Evolutionary conservation across 2,329 filamentous ascomycete species (phyloP).

Genomic region (Lithohypha guttulata): DNA sequence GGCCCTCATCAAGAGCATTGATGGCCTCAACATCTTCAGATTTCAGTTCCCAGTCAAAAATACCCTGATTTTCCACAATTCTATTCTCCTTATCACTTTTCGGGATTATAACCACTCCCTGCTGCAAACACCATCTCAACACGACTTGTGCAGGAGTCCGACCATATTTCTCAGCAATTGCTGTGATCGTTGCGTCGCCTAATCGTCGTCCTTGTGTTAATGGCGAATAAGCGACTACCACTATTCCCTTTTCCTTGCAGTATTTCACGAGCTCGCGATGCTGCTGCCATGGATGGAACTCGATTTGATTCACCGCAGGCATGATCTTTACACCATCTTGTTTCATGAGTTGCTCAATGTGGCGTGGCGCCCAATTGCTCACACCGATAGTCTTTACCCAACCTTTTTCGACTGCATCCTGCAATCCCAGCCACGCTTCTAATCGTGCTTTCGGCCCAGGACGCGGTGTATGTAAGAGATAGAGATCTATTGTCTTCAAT

Average conservation of each 20-base stretch:
- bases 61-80: conserved; percentile 13
- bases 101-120: conserved; percentile 15
- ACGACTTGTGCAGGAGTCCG: conserved; percentile 20
- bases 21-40: conserved; percentile 46
- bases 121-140: conserved; percentile 24
- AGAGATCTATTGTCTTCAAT: conserved; percentile 65
- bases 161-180: conserved; percentile 21
- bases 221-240: conserved; percentile 20
- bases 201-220: conserved; percentile 20
- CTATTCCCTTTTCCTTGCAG: conserved; percentile 18
- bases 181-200: conserved; percentile 16
- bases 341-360: conserved; percentile 14
- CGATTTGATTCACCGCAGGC: conserved; percentile 23
- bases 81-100: conserved; percentile 15
- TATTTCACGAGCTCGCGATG: conserved; percentile 17
- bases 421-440: conserved; percentile 55
- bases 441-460: conserved; percentile 45
- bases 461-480: conserved; percentile 56
- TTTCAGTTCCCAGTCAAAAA: conserved; percentile 14
- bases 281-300: conserved; percentile 22
- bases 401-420: conserved; percentile 30
- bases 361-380: conserved; percentile 14
- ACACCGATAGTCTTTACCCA: conserved; percentile 15
- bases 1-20: conserved; percentile 48
- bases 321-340: conserved; percentile 13